phyloP scores from a whole-genome alignment of 2,329 filamentous ascomycete species.

The Fulvia fulva region DNA sequence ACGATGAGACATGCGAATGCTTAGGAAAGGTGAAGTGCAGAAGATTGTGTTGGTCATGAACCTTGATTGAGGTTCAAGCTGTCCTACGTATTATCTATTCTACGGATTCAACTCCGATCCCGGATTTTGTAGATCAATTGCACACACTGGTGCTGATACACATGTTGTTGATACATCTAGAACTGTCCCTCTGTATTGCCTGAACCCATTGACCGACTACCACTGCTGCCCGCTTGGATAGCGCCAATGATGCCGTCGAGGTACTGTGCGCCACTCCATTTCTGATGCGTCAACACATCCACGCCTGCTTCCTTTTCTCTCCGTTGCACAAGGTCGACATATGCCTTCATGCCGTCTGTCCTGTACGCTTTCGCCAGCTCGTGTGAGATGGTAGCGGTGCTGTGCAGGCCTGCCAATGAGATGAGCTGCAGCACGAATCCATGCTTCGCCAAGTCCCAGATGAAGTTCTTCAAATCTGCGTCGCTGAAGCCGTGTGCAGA shows the following conservation, averaged over 20 bases:
- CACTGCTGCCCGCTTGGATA: constrained; percentile 86
- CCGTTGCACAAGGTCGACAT: constrained; percentile 88
- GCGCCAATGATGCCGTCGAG: constrained; percentile 86
- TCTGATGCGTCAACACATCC: constrained; percentile 93
- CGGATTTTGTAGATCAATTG: too few relatives aligned
- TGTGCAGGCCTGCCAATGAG: constrained; percentile 61
- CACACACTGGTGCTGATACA: neutral
- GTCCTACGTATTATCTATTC: neutral
- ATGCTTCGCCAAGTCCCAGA: constrained; percentile 92
- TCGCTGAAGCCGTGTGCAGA: constrained; percentile 89
- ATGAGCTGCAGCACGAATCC: constrained; percentile 68
- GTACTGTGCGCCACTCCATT: constrained; percentile 71
- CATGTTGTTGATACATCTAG: constrained; percentile 21
- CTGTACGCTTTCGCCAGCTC: constrained; percentile 82
- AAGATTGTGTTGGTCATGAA: neutral
- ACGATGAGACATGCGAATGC: neutral
- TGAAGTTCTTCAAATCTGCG: constrained; percentile 78
- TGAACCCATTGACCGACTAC: constrained; percentile 89
- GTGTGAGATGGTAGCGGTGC: constrained; percentile 59
- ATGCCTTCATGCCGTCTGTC: constrained; percentile 90
- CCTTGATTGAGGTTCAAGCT: neutral
- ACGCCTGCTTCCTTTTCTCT: constrained; percentile 86
- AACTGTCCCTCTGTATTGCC: constrained; percentile 74
- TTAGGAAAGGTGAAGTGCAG: neutral
- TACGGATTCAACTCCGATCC: neutral